Percentiles rank a stretch among this genome's conserved stretches.
Conservation (phyloP, 352 stramenopile species). For the Halophytophthora polymorphica region DNA sequence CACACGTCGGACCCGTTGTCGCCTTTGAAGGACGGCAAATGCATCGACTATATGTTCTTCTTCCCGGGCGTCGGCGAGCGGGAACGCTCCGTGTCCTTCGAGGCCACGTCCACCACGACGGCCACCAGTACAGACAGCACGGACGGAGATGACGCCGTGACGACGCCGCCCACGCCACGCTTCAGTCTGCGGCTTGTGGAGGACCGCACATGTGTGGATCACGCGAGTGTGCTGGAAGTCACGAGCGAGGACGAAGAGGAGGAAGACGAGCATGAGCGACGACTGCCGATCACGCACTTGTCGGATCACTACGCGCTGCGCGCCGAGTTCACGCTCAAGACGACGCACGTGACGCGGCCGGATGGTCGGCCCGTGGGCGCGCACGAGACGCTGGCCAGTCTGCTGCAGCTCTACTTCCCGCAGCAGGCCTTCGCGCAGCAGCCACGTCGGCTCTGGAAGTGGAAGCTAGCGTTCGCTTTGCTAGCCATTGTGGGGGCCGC, state of each 20-base stretch:
- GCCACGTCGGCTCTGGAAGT: conserved; percentile 58
- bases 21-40: conserved; percentile 67
- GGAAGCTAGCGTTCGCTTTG: conserved; percentile 51
- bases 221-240: conserved; percentile 44
- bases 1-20: conserved; percentile 45
- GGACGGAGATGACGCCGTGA: conserved; percentile 8
- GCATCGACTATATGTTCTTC: conserved; percentile 87
- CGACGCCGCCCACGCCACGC: conserved; percentile 7
- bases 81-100: neutral
- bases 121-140: conserved; percentile 9
- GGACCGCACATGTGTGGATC: conserved; percentile 50
- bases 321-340: conserved; percentile 51
- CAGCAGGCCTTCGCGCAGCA: conserved; percentile 57
- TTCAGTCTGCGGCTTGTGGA: conserved; percentile 45
- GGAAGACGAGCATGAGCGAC: conserved; percentile 11
- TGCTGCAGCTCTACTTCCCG: conserved; percentile 68
- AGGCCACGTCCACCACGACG: conserved; percentile 6
- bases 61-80: conserved; percentile 36
- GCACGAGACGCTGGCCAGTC: conserved; percentile 41
- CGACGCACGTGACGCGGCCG: conserved; percentile 34
- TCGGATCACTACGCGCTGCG: conserved; percentile 77
- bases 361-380: conserved; percentile 29
- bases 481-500: conserved; percentile 33
- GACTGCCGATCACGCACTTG: conserved; percentile 70
- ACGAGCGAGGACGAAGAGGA: conserved; percentile 10